phyloP scores from a whole-genome alignment of 1,284 basidiomycete species.

The Pseudozyma tsukubaensis region DNA sequence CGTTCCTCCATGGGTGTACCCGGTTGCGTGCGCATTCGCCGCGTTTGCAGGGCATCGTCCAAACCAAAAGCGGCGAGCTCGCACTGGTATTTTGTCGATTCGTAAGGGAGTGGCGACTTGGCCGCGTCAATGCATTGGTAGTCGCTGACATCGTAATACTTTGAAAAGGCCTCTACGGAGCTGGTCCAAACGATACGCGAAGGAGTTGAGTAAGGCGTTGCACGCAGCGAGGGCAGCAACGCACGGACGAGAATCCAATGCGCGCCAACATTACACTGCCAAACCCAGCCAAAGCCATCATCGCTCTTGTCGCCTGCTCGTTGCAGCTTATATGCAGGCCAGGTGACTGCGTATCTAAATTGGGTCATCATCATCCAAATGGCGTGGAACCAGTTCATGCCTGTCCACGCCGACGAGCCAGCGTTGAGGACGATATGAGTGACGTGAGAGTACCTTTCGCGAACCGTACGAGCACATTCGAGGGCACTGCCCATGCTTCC shows the following conservation, averaged over 20 bases:
- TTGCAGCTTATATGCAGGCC: slow-evolving; percentile 66
- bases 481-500: slow-evolving; percentile 65
- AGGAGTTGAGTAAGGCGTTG: slow-evolving; percentile 58
- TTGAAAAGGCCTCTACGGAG: slow-evolving; percentile 64
- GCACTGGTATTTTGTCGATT: slow-evolving; percentile 68
- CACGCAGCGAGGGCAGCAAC: slow-evolving; percentile 55
- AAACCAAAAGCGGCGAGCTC: slow-evolving; percentile 66
- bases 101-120: slow-evolving; percentile 61
- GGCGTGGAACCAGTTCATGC: slow-evolving; percentile 63
- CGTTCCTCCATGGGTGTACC: slow-evolving; percentile 54
- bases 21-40: slow-evolving; percentile 47
- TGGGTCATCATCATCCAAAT: slow-evolving; percentile 62
- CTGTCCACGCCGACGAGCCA: slow-evolving; percentile 64
- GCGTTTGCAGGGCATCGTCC: slow-evolving; percentile 57
- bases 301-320: slow-evolving; percentile 63
- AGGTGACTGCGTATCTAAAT: slow-evolving; percentile 65
- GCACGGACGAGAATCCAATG: slow-evolving; percentile 66
- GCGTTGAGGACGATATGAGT: slow-evolving; percentile 69
- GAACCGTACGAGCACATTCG: slow-evolving; percentile 58
- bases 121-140: slow-evolving; percentile 61
- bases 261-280: slow-evolving; percentile 67
- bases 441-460: slow-evolving; percentile 60
- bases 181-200: slow-evolving; percentile 68
- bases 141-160: slow-evolving; percentile 63
- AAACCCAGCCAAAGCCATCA: slow-evolving; percentile 68